Percentiles rank a stretch among this genome's conserved stretches.
Evolutionary conservation across 805 yeast genomes (phyloP).

Genomic region (Lipomyces yamanashiensis): DNA sequence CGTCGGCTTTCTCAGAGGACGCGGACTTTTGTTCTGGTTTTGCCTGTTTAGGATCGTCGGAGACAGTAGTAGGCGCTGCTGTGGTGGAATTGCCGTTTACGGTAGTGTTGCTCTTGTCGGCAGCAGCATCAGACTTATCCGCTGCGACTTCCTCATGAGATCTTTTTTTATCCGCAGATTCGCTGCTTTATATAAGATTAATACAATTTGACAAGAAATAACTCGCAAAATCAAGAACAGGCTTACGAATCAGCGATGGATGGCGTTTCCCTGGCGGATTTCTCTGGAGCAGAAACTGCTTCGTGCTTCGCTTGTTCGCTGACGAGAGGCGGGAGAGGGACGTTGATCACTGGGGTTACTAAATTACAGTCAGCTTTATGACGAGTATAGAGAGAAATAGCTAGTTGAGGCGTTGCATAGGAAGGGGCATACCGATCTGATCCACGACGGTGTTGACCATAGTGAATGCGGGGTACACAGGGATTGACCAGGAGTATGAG

Average conservation of each 20-base stretch:
- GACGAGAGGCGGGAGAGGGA: slow-evolving; percentile 7
- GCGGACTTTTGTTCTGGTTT: too few species aligned
- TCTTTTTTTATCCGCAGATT: background rate
- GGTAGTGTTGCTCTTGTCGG: background rate
- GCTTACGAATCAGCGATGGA: background rate
- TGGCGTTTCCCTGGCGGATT: background rate
- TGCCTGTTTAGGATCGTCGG: too few species aligned
- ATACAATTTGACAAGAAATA: background rate
- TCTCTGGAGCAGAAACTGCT: background rate
- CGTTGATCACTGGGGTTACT: slow-evolving; percentile 3
- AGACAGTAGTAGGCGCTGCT: too few species aligned
- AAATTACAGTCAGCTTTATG: background rate
- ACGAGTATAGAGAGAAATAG: background rate
- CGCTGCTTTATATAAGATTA: background rate
- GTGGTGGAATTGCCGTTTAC: background rate
- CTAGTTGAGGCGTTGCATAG: too few species aligned
- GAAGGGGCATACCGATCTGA: background rate
- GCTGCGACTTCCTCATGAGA: background rate
- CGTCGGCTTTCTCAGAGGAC: too few species aligned
- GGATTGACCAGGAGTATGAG: background rate
- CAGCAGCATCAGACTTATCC: background rate
- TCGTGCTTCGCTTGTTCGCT: background rate
- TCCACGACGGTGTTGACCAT: background rate
- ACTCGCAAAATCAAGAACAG: too few species aligned
- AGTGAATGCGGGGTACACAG: background rate